These are phyloP conservation scores for Lasiodiplodia hormozganensis DNA, from an alignment of 2,329 filamentous ascomycete species.

Conservation along the genomic window DNA sequence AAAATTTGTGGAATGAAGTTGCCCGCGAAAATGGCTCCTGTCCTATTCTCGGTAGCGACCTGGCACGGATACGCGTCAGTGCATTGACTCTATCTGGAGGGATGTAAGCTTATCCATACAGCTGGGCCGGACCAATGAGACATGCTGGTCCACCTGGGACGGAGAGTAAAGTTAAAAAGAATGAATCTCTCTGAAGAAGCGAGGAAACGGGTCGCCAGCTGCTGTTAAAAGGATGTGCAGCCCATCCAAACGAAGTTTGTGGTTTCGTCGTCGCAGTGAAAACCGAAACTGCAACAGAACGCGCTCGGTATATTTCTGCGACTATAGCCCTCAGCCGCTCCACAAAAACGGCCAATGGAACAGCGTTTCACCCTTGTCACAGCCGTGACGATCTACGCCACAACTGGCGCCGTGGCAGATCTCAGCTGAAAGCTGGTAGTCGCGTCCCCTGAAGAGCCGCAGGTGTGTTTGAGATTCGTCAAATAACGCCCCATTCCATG, in stretches of 20 bases:
- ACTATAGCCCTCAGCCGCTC: not conserved
- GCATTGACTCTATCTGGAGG: not conserved
- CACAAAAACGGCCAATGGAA: not conserved
- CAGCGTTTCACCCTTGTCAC: not conserved
- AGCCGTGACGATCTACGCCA: not conserved
- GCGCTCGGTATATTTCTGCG: not conserved
- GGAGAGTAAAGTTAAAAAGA: not conserved
- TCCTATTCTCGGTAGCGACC: not conserved
- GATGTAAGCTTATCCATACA: not conserved
- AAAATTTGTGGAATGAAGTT: conserved; percentile 5
- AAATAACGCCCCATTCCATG: not conserved
- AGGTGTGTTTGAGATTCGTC: not conserved
- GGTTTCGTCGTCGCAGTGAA: not conserved
- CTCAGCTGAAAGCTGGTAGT: not conserved
- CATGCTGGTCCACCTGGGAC: not conserved
- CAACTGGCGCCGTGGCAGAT: not conserved
- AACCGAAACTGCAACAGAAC: conserved; percentile 4
- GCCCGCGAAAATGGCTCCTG: not conserved
- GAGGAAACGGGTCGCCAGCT: not conserved
- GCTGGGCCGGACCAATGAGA: not conserved
- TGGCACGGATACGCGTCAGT: not conserved
- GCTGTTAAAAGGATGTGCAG: not conserved
- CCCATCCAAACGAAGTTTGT: not conserved
- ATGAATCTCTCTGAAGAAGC: not conserved
- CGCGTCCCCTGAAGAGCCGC: not conserved